Conservation (phyloP, 306 rosid species). For the Dalbergia cochinchinensis region DNA sequence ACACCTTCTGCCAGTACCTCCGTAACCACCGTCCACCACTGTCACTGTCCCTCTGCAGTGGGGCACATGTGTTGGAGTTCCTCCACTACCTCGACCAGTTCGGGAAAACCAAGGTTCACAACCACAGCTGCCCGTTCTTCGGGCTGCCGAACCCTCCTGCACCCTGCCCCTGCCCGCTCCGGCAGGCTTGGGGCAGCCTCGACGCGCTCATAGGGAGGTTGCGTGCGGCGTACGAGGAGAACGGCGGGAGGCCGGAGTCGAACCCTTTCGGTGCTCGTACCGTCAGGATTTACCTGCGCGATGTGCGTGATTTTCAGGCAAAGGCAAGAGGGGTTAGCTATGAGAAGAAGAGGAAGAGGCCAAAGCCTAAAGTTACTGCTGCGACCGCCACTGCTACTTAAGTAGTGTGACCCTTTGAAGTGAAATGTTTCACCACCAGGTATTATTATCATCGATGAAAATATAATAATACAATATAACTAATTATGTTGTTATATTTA, state of each 20-base stretch:
- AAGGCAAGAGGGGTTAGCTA: slow-evolving; percentile 92
- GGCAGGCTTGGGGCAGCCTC: slow-evolving; percentile 97
- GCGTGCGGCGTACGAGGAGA: slow-evolving; percentile 92
- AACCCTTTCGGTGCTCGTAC: slow-evolving; percentile 92
- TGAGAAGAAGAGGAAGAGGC: slow-evolving; percentile 92
- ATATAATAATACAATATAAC: too few species aligned
- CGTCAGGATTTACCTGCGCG: slow-evolving; percentile 83
- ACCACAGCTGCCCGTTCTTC: slow-evolving; percentile 85
- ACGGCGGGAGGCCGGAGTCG: slow-evolving; percentile 75
- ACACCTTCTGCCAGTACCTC: slow-evolving; percentile 91
- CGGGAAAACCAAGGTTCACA: slow-evolving; percentile 93
- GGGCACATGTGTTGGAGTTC: slow-evolving; percentile 87
- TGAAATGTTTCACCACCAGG: slow-evolving; percentile 3
- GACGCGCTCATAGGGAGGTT: slow-evolving; percentile 97
- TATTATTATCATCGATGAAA: not conserved
- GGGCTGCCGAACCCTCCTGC: slow-evolving; percentile 93
- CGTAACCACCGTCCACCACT: slow-evolving; percentile 89
- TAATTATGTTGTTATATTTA: too few species aligned
- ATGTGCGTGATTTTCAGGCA: slow-evolving; percentile 93
- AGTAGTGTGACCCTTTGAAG: not conserved
- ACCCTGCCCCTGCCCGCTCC: slow-evolving; percentile 92
- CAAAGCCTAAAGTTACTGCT: slow-evolving; percentile 57
- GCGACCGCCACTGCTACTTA: slow-evolving; percentile 15
- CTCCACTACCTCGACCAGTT: slow-evolving; percentile 92
- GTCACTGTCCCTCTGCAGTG: slow-evolving; percentile 69